Base-by-base conservation (phyloP, 257 asterid genomes). In the Primulina tabacum region DNA sequence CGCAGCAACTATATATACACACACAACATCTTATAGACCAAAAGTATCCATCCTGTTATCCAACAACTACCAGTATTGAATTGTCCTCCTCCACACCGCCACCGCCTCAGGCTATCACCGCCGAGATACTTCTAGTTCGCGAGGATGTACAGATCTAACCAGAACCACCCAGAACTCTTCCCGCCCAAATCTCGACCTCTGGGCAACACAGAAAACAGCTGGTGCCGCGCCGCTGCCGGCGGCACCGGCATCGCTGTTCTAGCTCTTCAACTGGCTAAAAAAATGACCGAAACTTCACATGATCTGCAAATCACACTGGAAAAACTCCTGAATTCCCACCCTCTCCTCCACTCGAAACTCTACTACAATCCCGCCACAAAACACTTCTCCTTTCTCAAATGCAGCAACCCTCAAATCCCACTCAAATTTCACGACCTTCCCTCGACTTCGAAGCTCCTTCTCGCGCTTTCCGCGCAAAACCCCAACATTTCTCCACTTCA, bases 191-290 rank as follows among this genome's bases (percentile, higher is more conserved):
- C 68, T 3, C 81, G 90, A 6, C 17, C 73, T 10, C 70, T 78
- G 7, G 81, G 87, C 40, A 71, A 74, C 84, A 90, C 95, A 50
- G 97, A 90, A 82, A 80, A 74, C 14, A 82, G 78, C 64, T 88
- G 95, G 95, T 86, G 93, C 78, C 82, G 82, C 2, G 91, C 95
- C 4, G 82, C 83, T 33, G 68, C 86, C 5, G 73, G 82, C 9
- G 93, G 93, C 87, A 90, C 97, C 0, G 97, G 97, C 37, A 62
- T 82, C 24, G 77, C 95, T 1, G 95, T 82, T 1, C 77, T 90
- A 8, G 79, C 84, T 2, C 85, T 90, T 10, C 81, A 84, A 33
- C 62, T 81, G 40, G 59, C 78, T 1, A 76, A 66, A 57, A 32
- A 75, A 17, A 72, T 80, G 0, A 53, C 75, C 1, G 76, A 77